Conservation (phyloP, 495 filamentous ascomycete genomes). For the Tuber borchii region DNA sequence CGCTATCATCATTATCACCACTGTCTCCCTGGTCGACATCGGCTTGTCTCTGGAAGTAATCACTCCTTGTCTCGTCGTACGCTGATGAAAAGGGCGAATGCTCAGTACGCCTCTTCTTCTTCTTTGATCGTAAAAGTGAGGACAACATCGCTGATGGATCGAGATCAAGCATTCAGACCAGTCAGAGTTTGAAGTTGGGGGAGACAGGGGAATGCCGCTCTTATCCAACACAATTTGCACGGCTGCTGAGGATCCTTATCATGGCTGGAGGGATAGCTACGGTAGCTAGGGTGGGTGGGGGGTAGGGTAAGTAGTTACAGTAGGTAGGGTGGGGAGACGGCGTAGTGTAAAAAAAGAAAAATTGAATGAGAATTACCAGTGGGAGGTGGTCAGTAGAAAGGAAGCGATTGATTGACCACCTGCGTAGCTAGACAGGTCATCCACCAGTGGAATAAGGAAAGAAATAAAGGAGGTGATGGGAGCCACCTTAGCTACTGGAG, state of each 20-base stretch:
- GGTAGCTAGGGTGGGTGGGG: not conserved
- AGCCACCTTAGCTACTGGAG: not conserved
- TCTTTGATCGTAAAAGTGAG: conserved; percentile 48
- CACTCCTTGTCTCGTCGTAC: no score
- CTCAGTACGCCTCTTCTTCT: conserved; percentile 42
- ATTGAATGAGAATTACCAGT: not conserved
- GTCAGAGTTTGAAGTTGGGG: conserved; percentile 1
- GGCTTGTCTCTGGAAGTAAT: no score
- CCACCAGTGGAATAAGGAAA: not conserved
- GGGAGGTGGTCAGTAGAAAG: not conserved
- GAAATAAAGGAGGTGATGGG: not conserved
- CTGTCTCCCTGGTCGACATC: no score
- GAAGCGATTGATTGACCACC: not conserved
- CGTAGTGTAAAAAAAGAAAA: not conserved
- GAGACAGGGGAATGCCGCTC: not conserved
- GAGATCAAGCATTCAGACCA: conserved; percentile 1
- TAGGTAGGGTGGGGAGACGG: not conserved
- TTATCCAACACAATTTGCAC: not conserved
- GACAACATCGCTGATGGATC: conserved; percentile 45
- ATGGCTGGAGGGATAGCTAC: not conserved
- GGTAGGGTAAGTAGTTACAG: not conserved
- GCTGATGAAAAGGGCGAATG: conserved; percentile 48
- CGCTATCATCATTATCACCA: no score
- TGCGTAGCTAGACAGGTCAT: not conserved
- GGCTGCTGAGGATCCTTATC: conserved; percentile 2